A percentile compares a stretch with the other conserved stretches of the same genome.
phyloP scores from a whole-genome alignment of 2,329 filamentous ascomycete genomes.

The Penicillium sclerotigenum region DNA sequence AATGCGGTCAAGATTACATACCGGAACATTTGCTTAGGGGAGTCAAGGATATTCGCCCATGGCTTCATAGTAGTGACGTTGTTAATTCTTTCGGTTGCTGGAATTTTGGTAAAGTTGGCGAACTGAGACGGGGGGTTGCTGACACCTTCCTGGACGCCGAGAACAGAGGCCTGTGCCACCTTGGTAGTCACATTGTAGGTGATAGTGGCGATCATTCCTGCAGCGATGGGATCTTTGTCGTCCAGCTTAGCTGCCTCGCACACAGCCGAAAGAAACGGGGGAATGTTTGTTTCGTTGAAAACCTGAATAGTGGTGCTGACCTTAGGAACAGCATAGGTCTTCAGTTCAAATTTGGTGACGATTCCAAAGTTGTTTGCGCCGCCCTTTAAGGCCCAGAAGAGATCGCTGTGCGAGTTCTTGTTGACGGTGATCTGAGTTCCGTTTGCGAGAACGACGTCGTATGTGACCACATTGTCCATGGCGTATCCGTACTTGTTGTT shows the following conservation, averaged over 20 bases:
- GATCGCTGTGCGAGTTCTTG: slow-evolving; percentile 22
- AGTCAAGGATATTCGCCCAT: slow-evolving; percentile 29
- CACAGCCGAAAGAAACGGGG: slow-evolving; percentile 30
- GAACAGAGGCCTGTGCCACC: slow-evolving; percentile 18
- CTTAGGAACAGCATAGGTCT: slow-evolving; percentile 20
- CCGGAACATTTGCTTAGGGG: slow-evolving; percentile 39
- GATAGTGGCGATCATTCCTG: slow-evolving; percentile 35
- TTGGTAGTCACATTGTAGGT: slow-evolving; percentile 28
- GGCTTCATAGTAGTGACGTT: slow-evolving; percentile 29
- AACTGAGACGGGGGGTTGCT: slow-evolving; percentile 35
- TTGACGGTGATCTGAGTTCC: slow-evolving; percentile 29
- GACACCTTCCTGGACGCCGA: slow-evolving; percentile 37
- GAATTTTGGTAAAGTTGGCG: slow-evolving; percentile 33
- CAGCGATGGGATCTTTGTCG: slow-evolving; percentile 24
- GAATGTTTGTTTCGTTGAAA: slow-evolving; percentile 26
- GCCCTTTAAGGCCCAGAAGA: slow-evolving; percentile 40
- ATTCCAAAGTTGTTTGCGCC: slow-evolving; percentile 36
- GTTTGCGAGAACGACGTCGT: slow-evolving; percentile 34
- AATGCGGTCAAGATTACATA: slow-evolving; percentile 9
- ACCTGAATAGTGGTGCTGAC: slow-evolving; percentile 36
- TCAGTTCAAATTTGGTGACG: slow-evolving; percentile 33
- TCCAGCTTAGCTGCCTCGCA: slow-evolving; percentile 25
- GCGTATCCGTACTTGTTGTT: slow-evolving; percentile 34
- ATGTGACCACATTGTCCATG: slow-evolving; percentile 34
- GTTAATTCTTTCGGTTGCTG: slow-evolving; percentile 19